Evolutionary conservation across 805 yeast genomes (phyloP), one percentile per base, ranked within the genome.

Genomic region (Metschnikowia proteae): DNA sequence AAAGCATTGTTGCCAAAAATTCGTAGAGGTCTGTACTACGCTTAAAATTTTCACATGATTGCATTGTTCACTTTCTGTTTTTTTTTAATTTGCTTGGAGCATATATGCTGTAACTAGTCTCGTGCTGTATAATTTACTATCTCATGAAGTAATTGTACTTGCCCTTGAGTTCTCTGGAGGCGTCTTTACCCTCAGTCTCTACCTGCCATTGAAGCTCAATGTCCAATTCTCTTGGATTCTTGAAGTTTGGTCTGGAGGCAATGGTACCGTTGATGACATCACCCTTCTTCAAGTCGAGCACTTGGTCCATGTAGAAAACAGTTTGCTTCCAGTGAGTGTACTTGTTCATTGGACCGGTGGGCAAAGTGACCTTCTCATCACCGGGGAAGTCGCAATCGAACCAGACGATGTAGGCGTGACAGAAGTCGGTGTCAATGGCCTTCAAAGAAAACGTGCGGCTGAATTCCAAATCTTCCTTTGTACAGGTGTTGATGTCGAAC

Each of bases 281-380:
- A 49, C 92, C 96, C 57, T 75, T 74, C 62, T 84, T 83, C 53
- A 86, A 71, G 61, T 83, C 87, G 55, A 92, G 69, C 28, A 88
- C 96, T 60, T 88, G 87, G 58, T 79, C 82, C 62, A 92, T 76
- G 68, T 94, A 95, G 71, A 95, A 90, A 1, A 94, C 95, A 17
- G 97, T 87, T 73, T 94, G 99, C 68, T 94, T 95, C 99, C 99
- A 94, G 73, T 94, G 99, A 11, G 99, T 94, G 76, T 91, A 90
- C 58, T 83, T 81, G 42, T 90, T 84, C 70, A 86, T 90, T 32
- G 99, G 97, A 25, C 98, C 98, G 10, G 99, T 95, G 22, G 94
- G 84, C 65, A 94, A 91, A 30, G 72, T 73, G 50, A 92, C 84
- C 56, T 78, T 80, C 58, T 82, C 80, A 49, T 75, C 76, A 46